These are phyloP conservation scores for Euphorbia lathyris DNA, from an alignment of 345 rosid species.

Conservation along the genomic window DNA sequence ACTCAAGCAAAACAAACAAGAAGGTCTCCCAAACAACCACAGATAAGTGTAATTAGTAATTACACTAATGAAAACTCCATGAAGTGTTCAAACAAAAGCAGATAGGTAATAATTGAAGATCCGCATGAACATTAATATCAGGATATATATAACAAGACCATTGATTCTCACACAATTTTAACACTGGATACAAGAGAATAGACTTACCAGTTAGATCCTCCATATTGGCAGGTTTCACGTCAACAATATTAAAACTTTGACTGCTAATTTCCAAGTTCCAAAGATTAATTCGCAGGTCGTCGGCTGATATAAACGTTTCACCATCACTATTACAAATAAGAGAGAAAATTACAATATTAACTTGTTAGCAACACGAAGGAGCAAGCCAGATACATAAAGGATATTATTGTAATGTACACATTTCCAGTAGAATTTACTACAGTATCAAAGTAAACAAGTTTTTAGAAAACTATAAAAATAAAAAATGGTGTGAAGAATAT, in stretches of 20 bases:
- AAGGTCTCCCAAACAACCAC: not conserved
- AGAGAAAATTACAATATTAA: slow-evolving; percentile 17
- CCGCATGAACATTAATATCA: not conserved
- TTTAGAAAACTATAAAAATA: not conserved
- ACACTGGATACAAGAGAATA: not conserved
- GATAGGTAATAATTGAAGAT: not conserved
- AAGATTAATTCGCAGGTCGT: slow-evolving; percentile 92
- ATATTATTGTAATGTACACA: not conserved
- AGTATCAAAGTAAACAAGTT: not conserved
- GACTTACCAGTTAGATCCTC: slow-evolving; percentile 92
- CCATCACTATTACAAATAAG: slow-evolving; percentile 56
- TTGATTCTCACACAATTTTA: not conserved
- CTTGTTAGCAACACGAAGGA: not conserved
- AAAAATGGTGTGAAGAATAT: no score
- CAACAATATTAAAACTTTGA: slow-evolving; percentile 94
- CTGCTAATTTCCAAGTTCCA: slow-evolving; percentile 98
- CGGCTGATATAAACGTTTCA: slow-evolving; percentile 96
- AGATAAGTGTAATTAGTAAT: not conserved
- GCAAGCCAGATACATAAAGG: not conserved
- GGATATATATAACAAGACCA: not conserved
- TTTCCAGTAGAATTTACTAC: not conserved
- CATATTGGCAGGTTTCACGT: slow-evolving; percentile 98
- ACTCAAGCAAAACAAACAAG: not conserved
- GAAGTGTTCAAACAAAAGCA: not conserved
- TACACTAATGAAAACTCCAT: not conserved